Conservation (phyloP, 768 basidiomycete genomes). For the Kwoniella botswanensis region DNA sequence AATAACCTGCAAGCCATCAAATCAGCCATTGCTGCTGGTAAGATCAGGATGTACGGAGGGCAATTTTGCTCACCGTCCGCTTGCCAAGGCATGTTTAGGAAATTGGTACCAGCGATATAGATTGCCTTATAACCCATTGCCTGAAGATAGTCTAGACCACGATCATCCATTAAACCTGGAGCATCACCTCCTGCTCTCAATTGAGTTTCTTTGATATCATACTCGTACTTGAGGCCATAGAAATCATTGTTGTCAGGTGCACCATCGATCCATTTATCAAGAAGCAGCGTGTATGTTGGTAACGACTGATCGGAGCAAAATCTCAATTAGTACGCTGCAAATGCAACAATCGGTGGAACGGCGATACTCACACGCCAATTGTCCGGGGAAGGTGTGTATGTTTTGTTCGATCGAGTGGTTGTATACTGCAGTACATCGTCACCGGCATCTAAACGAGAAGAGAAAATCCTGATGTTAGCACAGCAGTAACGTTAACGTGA, state of each 20-base stretch:
- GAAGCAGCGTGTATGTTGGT: conserved; percentile 60
- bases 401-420: conserved; percentile 65
- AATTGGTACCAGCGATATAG: conserved; percentile 91
- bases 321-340: neutral
- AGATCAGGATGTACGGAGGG: neutral
- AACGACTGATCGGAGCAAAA: conserved; percentile 35
- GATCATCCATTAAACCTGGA: conserved; percentile 70
- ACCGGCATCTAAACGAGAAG: conserved; percentile 25
- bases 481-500: neutral
- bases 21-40: conserved; percentile 16
- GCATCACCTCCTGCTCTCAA: conserved; percentile 88
- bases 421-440: conserved; percentile 68
- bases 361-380: conserved; percentile 73
- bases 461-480: conserved; percentile 4
- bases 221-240: conserved; percentile 78
- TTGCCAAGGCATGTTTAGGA: conserved; percentile 96
- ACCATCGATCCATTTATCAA: conserved; percentile 94
- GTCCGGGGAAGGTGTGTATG: conserved; percentile 75
- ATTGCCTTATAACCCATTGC: conserved; percentile 85
- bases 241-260: conserved; percentile 90
- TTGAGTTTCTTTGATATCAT: conserved; percentile 85
- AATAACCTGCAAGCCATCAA: conserved; percentile 69
- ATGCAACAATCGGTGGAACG: neutral
- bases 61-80: conserved; percentile 75
- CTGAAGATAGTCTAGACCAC: conserved; percentile 77